Conservation (phyloP, 768 basidiomycete genomes). For the Aureoboletus auriporus region DNA sequence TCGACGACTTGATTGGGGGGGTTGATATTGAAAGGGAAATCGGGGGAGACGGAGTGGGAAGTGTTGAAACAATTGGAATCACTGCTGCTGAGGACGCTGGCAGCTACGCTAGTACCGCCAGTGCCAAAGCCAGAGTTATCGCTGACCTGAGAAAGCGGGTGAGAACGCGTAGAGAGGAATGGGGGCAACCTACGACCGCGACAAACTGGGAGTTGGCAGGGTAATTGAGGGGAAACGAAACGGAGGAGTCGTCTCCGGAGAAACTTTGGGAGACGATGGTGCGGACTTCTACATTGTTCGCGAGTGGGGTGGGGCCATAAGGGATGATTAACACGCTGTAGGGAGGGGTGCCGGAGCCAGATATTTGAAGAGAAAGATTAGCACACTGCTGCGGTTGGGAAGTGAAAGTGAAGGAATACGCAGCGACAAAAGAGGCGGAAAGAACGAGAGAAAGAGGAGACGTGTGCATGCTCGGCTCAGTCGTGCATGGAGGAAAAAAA, state of each 20-base stretch:
- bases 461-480: no score
- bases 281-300: slow-evolving; percentile 61
- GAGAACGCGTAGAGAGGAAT: background rate
- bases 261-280: slow-evolving; percentile 57
- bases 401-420: slow-evolving; percentile 41
- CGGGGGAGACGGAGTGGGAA: slow-evolving; percentile 41
- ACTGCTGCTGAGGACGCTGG: slow-evolving; percentile 46
- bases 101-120: slow-evolving; percentile 71
- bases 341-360: slow-evolving; percentile 61
- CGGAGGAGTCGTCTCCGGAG: slow-evolving; percentile 32
- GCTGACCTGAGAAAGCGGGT: slow-evolving; percentile 41
- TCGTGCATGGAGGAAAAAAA: no score
- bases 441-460: slow-evolving; percentile 10
- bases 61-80: slow-evolving; percentile 62
- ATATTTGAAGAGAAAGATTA: slow-evolving; percentile 55
- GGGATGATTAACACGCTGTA: slow-evolving; percentile 68
- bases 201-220: slow-evolving; percentile 71
- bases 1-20: slow-evolving; percentile 65
- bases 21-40: slow-evolving; percentile 57
- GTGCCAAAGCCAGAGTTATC: slow-evolving; percentile 60
- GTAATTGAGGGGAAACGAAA: slow-evolving; percentile 57
- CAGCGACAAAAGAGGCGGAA: slow-evolving; percentile 30
- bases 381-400: slow-evolving; percentile 60
- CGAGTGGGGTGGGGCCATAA: slow-evolving; percentile 56
- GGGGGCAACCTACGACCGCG: slow-evolving; percentile 56